These are phyloP conservation scores for Allomyces macrogynus DNA, from an alignment of 192 early-diverging fungal genomes.

Conservation along the genomic window DNA sequence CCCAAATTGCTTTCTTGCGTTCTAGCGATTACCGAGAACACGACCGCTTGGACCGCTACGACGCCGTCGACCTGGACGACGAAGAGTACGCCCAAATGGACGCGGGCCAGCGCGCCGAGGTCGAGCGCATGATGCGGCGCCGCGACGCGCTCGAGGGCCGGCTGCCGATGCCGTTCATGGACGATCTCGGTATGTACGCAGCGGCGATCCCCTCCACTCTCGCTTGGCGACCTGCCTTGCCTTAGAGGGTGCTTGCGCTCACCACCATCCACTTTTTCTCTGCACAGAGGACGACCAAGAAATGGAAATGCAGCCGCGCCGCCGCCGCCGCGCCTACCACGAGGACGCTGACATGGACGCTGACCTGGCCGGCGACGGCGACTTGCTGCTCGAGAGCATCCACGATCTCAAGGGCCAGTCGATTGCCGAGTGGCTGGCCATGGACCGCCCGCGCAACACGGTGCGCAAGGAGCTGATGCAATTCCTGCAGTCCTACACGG, in stretches of 20 bases:
- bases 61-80: conserved; percentile 65
- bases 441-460: conserved; percentile 61
- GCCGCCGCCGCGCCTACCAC: conserved; percentile 20
- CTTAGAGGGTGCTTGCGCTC: conserved; percentile 8
- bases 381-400: conserved; percentile 55
- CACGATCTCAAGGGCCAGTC: conserved; percentile 60
- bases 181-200: conserved; percentile 40
- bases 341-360: conserved; percentile 38
- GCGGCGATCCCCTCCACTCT: neutral
- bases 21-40: conserved; percentile 66
- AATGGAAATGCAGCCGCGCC: conserved; percentile 19
- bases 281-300: conserved; percentile 19
- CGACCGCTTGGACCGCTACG: conserved; percentile 50
- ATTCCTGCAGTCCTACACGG: conserved; percentile 72
- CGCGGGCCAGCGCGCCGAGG: conserved; percentile 37
- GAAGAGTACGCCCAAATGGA: conserved; percentile 56
- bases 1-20: neutral
- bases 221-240: neutral
- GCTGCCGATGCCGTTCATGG: conserved; percentile 72
- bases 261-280: neutral
- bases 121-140: conserved; percentile 56
- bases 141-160: conserved; percentile 67
- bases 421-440: conserved; percentile 65
- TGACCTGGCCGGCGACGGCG: conserved; percentile 25
- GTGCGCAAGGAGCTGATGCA: conserved; percentile 71